phyloP scores from a whole-genome alignment of 371 early-diverging fungal genomes.

The Rhizopus delemar region DNA sequence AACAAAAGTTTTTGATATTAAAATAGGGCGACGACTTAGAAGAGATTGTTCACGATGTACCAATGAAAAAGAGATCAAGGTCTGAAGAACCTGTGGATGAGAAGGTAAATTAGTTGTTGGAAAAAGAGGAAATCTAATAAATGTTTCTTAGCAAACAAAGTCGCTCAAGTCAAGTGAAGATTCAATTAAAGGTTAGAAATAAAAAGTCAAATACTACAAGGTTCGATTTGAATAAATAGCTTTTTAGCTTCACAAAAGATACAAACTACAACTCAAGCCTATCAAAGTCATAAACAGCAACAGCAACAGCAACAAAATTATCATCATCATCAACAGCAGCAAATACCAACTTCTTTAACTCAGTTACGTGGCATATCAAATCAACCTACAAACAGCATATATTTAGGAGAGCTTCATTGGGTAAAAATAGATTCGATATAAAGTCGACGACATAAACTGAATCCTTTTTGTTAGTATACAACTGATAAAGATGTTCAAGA shows the following conservation, averaged over 20 bases:
- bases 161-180: slow-evolving; percentile 5
- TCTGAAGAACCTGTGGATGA: slow-evolving; percentile 31
- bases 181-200: background rate
- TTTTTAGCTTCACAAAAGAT: slow-evolving; percentile 23
- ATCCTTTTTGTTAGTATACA: slow-evolving; percentile 42
- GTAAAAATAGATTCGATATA: slow-evolving; percentile 21
- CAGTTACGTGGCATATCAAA: slow-evolving; percentile 34
- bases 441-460: background rate
- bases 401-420: slow-evolving; percentile 56
- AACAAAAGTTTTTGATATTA: background rate
- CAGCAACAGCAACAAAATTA: no score
- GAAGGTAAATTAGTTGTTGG: slow-evolving; percentile 32
- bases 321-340: background rate
- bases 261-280: slow-evolving; percentile 23
- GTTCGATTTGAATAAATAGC: background rate
- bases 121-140: no score
- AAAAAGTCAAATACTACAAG: background rate
- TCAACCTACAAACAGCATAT: slow-evolving; percentile 45
- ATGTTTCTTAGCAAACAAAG: slow-evolving; percentile 5
- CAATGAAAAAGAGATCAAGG: slow-evolving; percentile 36
- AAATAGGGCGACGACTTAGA: slow-evolving; percentile 40
- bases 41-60: slow-evolving; percentile 43
- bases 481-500: slow-evolving; percentile 52
- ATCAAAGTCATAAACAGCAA: slow-evolving; percentile 9
- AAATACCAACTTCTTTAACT: slow-evolving; percentile 30